A percentile compares a stretch with the other conserved stretches of the same genome.
phyloP scores from a whole-genome alignment of 345 rosid species.

The Geranium rotundifolium region DNA sequence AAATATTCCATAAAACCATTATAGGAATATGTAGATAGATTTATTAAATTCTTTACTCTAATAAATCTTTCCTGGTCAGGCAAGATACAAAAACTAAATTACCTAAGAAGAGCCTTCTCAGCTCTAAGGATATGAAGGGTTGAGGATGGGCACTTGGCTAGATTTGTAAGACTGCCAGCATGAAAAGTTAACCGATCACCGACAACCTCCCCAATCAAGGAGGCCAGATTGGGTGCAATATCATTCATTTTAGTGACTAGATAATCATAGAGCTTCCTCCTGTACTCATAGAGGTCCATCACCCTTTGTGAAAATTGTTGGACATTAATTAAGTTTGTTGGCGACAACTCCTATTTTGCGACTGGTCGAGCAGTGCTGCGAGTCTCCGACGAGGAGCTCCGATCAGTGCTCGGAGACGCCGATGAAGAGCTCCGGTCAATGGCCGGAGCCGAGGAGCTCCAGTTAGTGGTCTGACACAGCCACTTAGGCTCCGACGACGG shows the following conservation, averaged over 20 bases:
- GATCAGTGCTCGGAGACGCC: too few relatives aligned
- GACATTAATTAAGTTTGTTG: slow-evolving; percentile 74
- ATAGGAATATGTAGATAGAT: too few relatives aligned
- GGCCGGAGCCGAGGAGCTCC: too few relatives aligned
- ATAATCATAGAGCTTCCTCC: slow-evolving; percentile 82
- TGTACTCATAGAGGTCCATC: slow-evolving; percentile 70
- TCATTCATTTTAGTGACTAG: slow-evolving; percentile 80
- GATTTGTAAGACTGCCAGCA: slow-evolving; percentile 94
- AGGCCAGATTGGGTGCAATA: slow-evolving; percentile 89
- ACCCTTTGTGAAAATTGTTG: slow-evolving; percentile 76
- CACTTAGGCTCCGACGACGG: too few relatives aligned
- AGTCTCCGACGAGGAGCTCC: too few relatives aligned
- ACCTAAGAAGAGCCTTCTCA: slow-evolving; percentile 96
- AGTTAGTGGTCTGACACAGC: too few relatives aligned
- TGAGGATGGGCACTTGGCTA: slow-evolving; percentile 97
- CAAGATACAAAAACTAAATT: background rate
- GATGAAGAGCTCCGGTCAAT: too few relatives aligned
- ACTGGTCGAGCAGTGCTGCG: too few relatives aligned
- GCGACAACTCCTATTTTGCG: slow-evolving; percentile 73
- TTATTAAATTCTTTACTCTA: too few relatives aligned
- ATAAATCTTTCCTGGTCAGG: background rate
- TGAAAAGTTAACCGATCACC: slow-evolving; percentile 92
- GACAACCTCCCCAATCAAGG: slow-evolving; percentile 86
- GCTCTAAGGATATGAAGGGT: slow-evolving; percentile 97
- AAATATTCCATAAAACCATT: too few relatives aligned